Conservation (phyloP, 805 yeast genomes). For the Kluyveromyces starmeri region DNA sequence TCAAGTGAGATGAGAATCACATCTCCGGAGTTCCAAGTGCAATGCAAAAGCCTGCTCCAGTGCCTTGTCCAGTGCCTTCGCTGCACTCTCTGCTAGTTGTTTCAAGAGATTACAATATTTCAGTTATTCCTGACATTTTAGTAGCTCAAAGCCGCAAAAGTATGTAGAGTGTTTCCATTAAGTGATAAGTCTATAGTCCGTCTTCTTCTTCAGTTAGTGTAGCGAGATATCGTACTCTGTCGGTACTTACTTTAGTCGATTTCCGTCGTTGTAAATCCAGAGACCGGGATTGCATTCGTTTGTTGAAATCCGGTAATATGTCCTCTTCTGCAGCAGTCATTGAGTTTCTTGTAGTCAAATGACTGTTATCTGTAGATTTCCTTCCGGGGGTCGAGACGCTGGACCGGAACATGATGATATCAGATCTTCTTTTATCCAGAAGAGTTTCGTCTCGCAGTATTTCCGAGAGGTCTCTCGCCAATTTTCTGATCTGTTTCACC, state of each 20-base stretch:
- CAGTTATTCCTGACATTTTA: too few relatives aligned
- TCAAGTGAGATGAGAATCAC: too few relatives aligned
- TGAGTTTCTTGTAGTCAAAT: constrained; percentile 10
- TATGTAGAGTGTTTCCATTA: too few relatives aligned
- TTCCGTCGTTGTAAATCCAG: constrained; percentile 3
- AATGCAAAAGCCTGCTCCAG: too few relatives aligned
- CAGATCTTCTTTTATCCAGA: constrained; percentile 20
- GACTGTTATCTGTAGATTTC: constrained; percentile 28
- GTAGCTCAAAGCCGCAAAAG: too few relatives aligned
- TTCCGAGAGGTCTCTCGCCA: constrained; percentile 31
- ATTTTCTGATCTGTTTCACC: constrained; percentile 31
- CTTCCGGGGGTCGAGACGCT: constrained; percentile 29
- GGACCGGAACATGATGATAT: constrained; percentile 24
- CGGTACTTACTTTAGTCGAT: constrained; percentile 1
- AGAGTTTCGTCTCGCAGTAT: constrained; percentile 25
- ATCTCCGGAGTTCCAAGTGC: too few relatives aligned
- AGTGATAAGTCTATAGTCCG: not conserved
- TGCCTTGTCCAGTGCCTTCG: too few relatives aligned
- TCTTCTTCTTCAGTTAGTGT: constrained; percentile 3
- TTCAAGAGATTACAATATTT: too few relatives aligned
- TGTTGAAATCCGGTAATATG: not conserved
- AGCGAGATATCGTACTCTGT: constrained; percentile 2
- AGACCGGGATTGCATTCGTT: not conserved
- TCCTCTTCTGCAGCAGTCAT: not conserved
- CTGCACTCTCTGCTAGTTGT: too few relatives aligned